Evolutionary conservation across 805 yeast species (phyloP).

Genomic region (Monosporozyma servazzii): DNA sequence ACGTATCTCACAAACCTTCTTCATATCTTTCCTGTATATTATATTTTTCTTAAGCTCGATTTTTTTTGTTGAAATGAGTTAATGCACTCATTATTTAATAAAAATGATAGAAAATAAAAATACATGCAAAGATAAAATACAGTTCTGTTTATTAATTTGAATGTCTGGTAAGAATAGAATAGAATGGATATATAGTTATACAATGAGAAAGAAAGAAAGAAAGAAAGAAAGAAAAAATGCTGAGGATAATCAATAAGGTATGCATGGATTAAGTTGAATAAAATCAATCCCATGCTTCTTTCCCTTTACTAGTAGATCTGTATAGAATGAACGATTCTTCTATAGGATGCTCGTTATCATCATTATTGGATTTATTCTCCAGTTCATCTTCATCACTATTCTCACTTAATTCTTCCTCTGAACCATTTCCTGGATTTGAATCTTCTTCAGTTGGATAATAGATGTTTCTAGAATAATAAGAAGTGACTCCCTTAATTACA

Average conservation of each 20-base stretch:
- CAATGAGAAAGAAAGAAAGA: background rate
- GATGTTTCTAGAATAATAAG: background rate
- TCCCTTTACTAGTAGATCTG: slow-evolving; percentile 28
- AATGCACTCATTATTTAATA: background rate
- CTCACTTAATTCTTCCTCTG: slow-evolving; percentile 9
- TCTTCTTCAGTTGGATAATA: background rate
- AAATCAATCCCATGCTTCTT: slow-evolving; percentile 21
- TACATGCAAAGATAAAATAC: background rate
- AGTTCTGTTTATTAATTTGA: background rate
- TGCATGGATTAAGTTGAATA: background rate
- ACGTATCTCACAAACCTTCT: no score
- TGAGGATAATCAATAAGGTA: background rate
- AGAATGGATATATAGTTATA: background rate
- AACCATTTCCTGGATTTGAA: background rate
- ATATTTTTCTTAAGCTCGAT: background rate
- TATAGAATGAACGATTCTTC: slow-evolving; percentile 26
- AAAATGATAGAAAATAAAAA: background rate
- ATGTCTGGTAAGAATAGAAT: background rate
- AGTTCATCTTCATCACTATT: slow-evolving; percentile 15
- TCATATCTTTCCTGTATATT: background rate
- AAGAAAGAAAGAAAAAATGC: background rate
- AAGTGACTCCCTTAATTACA: background rate
- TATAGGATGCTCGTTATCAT: slow-evolving; percentile 24
- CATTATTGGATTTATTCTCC: slow-evolving; percentile 13
- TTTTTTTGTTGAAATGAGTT: no score